Evolutionary conservation across 2,329 filamentous ascomycete genomes (phyloP).

Genomic region (Drechmeria coniospora): DNA sequence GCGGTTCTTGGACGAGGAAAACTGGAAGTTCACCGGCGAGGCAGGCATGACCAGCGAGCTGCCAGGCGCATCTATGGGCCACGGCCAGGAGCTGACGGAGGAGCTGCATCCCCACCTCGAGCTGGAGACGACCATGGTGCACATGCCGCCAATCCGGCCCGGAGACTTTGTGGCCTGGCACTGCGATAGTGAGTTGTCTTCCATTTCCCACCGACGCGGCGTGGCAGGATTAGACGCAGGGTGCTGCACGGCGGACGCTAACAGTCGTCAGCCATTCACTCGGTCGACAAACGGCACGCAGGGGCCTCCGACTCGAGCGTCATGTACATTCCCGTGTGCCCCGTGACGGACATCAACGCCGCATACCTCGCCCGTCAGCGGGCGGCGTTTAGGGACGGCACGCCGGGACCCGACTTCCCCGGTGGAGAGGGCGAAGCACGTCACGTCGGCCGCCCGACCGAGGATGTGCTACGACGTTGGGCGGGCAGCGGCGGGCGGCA

Average conservation of each 20-base stretch:
- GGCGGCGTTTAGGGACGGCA: conserved; percentile 52
- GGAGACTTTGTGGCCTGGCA: conserved; percentile 79
- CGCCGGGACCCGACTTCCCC: conserved; percentile 55
- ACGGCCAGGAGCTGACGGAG: conserved; percentile 53
- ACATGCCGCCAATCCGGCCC: conserved; percentile 50
- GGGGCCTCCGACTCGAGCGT: conserved; percentile 67
- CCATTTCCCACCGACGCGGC: not conserved
- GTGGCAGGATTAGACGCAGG: no score
- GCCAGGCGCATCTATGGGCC: conserved; percentile 55
- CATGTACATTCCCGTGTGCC: conserved; percentile 77
- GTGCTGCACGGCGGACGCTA: no score
- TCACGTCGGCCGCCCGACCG: conserved; percentile 31
- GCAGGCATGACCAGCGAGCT: conserved; percentile 39
- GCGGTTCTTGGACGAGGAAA: conserved; percentile 32
- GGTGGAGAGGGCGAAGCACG: conserved; percentile 51
- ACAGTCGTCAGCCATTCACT: conserved; percentile 45
- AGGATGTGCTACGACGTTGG: conserved; percentile 19
- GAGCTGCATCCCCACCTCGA: conserved; percentile 59
- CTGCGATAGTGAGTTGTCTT: conserved; percentile 42
- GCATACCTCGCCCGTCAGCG: conserved; percentile 56
- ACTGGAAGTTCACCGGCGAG: conserved; percentile 41
- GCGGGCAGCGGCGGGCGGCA: conserved; percentile 18
- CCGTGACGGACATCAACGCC: conserved; percentile 60
- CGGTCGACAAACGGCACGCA: conserved; percentile 64
- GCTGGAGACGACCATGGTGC: conserved; percentile 51